A percentile compares a stretch with the other conserved stretches of the same genome.
phyloP scores from a whole-genome alignment of 2,329 filamentous ascomycete species.

The Neonectria sp. region DNA sequence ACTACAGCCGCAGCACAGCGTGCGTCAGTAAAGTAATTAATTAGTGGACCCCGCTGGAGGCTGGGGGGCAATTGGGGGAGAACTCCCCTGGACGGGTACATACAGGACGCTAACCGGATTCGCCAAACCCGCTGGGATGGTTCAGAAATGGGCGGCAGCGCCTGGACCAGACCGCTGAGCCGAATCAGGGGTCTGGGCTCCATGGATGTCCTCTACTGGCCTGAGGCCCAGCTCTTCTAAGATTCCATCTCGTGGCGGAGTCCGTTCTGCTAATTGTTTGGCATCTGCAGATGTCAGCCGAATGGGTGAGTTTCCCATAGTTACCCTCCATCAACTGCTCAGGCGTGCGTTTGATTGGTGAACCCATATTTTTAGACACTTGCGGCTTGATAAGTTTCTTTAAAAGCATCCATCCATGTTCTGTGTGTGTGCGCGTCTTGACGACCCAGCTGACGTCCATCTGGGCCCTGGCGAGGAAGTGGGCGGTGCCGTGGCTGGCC shows the following conservation, averaged over 20 bases:
- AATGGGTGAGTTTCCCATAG: slow-evolving; percentile 7
- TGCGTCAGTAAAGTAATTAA: slow-evolving; percentile 2
- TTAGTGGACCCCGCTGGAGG: slow-evolving; percentile 11
- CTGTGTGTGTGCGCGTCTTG: slow-evolving; percentile 1
- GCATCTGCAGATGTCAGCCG: slow-evolving; percentile 8
- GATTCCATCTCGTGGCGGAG: slow-evolving; percentile 30
- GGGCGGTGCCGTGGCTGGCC: slow-evolving; percentile 5
- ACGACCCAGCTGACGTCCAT: slow-evolving; percentile 15
- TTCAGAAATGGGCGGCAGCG: slow-evolving; percentile 12
- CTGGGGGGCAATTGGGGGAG: not conserved
- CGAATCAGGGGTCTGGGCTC: slow-evolving; percentile 7
- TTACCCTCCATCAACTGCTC: slow-evolving; percentile 10
- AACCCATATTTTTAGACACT: slow-evolving; percentile 20
- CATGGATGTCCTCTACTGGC: not conserved
- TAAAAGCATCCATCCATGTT: not conserved
- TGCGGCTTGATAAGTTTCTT: not conserved
- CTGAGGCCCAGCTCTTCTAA: slow-evolving; percentile 22
- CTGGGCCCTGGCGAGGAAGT: not conserved
- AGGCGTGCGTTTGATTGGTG: slow-evolving; percentile 3
- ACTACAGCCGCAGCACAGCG: slow-evolving; percentile 8
- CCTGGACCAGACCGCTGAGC: slow-evolving; percentile 1
- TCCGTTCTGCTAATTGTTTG: not conserved
- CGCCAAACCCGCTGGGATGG: slow-evolving; percentile 6
- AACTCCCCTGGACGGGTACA: slow-evolving; percentile 1
- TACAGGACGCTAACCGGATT: slow-evolving; percentile 1